Evolutionary conservation across 257 asterid species (phyloP).

Genomic region (Cruciata laevipes): DNA sequence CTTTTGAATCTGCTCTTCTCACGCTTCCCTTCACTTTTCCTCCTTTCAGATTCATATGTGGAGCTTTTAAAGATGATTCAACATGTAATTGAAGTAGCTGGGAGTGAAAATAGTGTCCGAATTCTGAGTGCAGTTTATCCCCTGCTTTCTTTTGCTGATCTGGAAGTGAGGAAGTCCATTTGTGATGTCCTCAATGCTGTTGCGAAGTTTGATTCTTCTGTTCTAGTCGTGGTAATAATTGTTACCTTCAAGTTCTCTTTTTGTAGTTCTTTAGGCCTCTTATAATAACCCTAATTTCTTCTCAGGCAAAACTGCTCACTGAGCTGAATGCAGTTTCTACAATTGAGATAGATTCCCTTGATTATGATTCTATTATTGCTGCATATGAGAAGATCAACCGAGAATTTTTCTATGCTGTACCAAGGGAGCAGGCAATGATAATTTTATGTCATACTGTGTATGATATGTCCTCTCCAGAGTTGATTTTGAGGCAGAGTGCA

Average conservation of each 20-base stretch:
- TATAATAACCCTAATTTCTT: conserved; percentile 7
- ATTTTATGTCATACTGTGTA: conserved; percentile 65
- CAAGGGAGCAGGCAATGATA: conserved; percentile 60
- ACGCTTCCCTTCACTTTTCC: conserved; percentile 1
- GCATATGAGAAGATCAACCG: conserved; percentile 61
- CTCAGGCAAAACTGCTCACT: conserved; percentile 66
- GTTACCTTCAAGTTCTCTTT: background rate
- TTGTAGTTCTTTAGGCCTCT: background rate
- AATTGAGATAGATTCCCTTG: conserved; percentile 63
- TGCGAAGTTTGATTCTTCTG: conserved; percentile 57
- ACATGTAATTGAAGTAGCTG: conserved; percentile 41
- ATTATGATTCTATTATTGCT: conserved; percentile 65
- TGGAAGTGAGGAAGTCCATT: conserved; percentile 50
- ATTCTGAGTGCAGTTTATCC: conserved; percentile 58
- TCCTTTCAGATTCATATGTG: conserved; percentile 48
- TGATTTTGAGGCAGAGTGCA: conserved; percentile 82
- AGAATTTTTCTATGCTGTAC: conserved; percentile 45
- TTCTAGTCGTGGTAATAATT: conserved; percentile 48
- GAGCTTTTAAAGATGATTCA: conserved; percentile 51
- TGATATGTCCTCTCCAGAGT: conserved; percentile 81
- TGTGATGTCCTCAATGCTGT: conserved; percentile 80
- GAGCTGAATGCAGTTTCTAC: conserved; percentile 69
- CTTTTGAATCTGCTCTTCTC: background rate
- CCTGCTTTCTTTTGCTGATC: conserved; percentile 55
- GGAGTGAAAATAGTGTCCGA: conserved; percentile 43